Evolutionary conservation across 2,329 filamentous ascomycete genomes (phyloP).

Genomic region (Pseudocercospora eumusae): DNA sequence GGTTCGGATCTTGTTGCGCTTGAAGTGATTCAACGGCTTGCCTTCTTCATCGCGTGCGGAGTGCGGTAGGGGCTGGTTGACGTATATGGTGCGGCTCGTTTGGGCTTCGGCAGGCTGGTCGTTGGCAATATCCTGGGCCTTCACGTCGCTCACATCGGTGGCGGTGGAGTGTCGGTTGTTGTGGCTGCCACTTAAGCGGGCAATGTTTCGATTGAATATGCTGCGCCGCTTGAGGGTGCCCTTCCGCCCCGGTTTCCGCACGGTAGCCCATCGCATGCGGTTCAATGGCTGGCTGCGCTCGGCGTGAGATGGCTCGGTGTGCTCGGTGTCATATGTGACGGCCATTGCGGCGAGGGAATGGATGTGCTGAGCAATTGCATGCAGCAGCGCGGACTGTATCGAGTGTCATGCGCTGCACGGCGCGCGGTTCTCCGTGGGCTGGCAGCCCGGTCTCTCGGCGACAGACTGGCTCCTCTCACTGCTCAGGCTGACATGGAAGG

Average conservation of each 20-base stretch:
- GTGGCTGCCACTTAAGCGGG: conserved; percentile 32
- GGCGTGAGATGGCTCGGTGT: conserved; percentile 18
- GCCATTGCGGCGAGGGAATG: conserved; percentile 22
- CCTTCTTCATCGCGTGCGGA: conserved; percentile 80
- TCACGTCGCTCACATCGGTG: conserved; percentile 34
- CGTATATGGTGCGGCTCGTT: conserved; percentile 67
- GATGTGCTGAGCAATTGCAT: conserved; percentile 10
- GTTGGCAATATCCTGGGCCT: conserved; percentile 38
- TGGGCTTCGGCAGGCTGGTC: conserved; percentile 39
- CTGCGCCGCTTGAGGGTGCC: conserved; percentile 78
- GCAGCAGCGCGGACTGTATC: not conserved
- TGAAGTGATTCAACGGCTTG: conserved; percentile 67
- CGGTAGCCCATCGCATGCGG: conserved; percentile 94
- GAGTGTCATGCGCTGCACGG: conserved; percentile 2
- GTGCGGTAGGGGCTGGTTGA: conserved; percentile 79
- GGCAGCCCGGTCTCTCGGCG: conserved; percentile 4
- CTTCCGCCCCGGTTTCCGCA: conserved; percentile 74
- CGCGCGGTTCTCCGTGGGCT: conserved; percentile 8
- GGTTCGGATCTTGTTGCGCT: conserved; percentile 95
- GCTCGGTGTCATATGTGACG: conserved; percentile 25
- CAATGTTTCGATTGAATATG: conserved; percentile 66
- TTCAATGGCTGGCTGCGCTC: conserved; percentile 58
- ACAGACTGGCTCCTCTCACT: conserved; percentile 3
- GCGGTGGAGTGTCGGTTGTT: conserved; percentile 47
- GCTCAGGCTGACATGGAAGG: conserved; percentile 11